Conservation (phyloP, 2,329 filamentous ascomycete species). For the Orbilia oligospora region DNA sequence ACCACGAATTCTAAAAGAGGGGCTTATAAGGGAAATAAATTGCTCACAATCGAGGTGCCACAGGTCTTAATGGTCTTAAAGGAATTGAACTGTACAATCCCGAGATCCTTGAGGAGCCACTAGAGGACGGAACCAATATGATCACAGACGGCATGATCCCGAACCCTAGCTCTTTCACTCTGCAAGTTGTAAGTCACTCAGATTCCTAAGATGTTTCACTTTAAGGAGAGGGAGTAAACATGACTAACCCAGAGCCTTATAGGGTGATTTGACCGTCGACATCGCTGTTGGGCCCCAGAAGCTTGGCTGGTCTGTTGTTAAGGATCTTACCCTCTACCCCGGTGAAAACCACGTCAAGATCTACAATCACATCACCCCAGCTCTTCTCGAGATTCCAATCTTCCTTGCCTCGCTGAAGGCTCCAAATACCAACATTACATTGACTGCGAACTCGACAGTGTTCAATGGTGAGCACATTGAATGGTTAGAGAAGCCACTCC, state of each 20-base stretch:
- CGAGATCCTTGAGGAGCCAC: slow-evolving; percentile 68
- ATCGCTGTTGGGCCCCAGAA: slow-evolving; percentile 71
- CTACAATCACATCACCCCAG: slow-evolving; percentile 71
- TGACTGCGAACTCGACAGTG: slow-evolving; percentile 63
- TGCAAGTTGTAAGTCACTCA: slow-evolving; percentile 73
- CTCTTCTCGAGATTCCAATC: slow-evolving; percentile 69
- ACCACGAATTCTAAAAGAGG: not conserved
- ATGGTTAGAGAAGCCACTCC: slow-evolving; percentile 63
- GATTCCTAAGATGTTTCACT: slow-evolving; percentile 30
- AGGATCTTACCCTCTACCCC: slow-evolving; percentile 74
- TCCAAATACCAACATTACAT: slow-evolving; percentile 50
- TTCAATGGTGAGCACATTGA: slow-evolving; percentile 62
- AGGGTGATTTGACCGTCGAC: slow-evolving; percentile 76
- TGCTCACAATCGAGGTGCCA: not conserved
- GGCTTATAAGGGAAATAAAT: not conserved
- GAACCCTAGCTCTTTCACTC: slow-evolving; percentile 76
- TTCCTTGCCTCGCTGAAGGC: slow-evolving; percentile 17
- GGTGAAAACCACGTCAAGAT: slow-evolving; percentile 74
- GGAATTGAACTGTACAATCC: slow-evolving; percentile 72
- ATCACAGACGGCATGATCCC: slow-evolving; percentile 74
- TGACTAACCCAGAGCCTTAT: slow-evolving; percentile 8
- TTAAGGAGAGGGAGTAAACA: not conserved
- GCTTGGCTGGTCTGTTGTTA: slow-evolving; percentile 74
- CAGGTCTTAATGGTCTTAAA: slow-evolving; percentile 72
- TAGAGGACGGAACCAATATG: slow-evolving; percentile 74